phyloP scores from a whole-genome alignment of 352 stramenopile genomes.

The Peronospora destructor region DNA sequence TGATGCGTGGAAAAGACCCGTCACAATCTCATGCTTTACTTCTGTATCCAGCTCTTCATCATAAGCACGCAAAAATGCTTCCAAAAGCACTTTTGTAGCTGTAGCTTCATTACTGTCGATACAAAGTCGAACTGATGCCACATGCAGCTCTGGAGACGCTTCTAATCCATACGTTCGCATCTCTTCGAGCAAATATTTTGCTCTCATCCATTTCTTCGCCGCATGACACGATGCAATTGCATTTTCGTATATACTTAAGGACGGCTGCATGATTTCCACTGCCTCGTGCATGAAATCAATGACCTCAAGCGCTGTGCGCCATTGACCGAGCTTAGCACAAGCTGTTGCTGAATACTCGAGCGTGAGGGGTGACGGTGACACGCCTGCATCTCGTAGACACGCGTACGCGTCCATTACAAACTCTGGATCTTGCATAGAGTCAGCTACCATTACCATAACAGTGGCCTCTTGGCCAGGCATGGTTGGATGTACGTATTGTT shows the following conservation, averaged over 20 bases:
- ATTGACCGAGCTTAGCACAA: conserved; percentile 49
- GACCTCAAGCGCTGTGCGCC: conserved; percentile 47
- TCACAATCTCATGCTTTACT: conserved; percentile 37
- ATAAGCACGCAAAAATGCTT: conserved; percentile 37
- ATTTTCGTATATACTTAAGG: conserved; percentile 63
- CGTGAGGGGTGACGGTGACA: conserved; percentile 60
- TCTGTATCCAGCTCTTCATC: conserved; percentile 31
- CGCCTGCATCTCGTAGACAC: conserved; percentile 41
- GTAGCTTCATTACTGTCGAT: conserved; percentile 46
- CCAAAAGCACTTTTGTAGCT: conserved; percentile 39
- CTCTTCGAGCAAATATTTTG: conserved; percentile 62
- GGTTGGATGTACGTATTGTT: conserved; percentile 46
- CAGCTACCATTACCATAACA: conserved; percentile 73
- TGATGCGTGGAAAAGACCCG: conserved; percentile 35
- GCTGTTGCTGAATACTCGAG: conserved; percentile 56
- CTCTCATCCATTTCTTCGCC: conserved; percentile 60
- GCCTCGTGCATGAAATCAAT: conserved; percentile 65
- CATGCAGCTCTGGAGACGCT: conserved; percentile 45
- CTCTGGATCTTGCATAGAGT: conserved; percentile 43
- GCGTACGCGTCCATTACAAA: conserved; percentile 62
- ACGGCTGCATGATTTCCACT: conserved; percentile 65
- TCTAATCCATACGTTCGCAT: conserved; percentile 47
- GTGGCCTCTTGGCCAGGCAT: conserved; percentile 71
- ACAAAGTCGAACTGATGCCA: conserved; percentile 45
- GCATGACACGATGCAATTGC: conserved; percentile 46